phyloP scores from a whole-genome alignment of 495 filamentous ascomycete species.

The Lasiosphaeria hispida region DNA sequence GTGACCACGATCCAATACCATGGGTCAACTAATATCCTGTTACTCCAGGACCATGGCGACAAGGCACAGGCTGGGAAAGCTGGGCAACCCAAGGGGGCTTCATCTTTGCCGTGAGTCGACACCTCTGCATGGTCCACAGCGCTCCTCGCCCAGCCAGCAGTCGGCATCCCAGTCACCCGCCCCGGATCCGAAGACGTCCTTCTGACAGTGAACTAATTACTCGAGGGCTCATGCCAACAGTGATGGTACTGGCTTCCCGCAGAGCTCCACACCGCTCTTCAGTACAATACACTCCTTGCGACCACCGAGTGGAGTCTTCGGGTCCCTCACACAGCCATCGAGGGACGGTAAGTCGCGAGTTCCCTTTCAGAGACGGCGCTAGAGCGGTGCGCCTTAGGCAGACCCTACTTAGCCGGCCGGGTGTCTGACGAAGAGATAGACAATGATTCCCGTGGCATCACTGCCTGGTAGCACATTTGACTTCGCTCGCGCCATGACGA shows the following conservation, averaged over 20 bases:
- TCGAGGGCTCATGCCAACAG: constrained; percentile 44
- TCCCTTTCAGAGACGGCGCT: constrained; percentile 36
- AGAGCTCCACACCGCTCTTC: constrained; percentile 46
- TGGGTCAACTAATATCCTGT: constrained; percentile 4
- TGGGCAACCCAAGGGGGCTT: not conserved
- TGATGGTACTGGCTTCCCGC: constrained; percentile 42
- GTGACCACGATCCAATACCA: constrained; percentile 15
- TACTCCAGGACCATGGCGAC: constrained; percentile 21
- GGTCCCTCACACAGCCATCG: constrained; percentile 54
- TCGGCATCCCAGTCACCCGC: constrained; percentile 49
- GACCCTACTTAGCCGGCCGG: constrained; percentile 55
- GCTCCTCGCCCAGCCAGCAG: constrained; percentile 46
- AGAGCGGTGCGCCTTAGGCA: constrained; percentile 25
- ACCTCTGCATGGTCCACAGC: constrained; percentile 37
- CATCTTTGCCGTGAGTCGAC: constrained; percentile 15
- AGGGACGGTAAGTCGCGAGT: constrained; percentile 43
- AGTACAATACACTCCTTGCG: constrained; percentile 39
- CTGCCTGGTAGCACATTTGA: constrained; percentile 57
- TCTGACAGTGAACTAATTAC: constrained; percentile 35
- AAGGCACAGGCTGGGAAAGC: not conserved
- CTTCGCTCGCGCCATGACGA: constrained; percentile 34
- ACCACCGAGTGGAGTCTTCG: constrained; percentile 43
- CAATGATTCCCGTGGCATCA: constrained; percentile 58
- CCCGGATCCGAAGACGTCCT: constrained; percentile 38
- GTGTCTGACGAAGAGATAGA: constrained; percentile 51